Evolutionary conservation across 1,139 yeast genomes (phyloP).

Genomic region (Blastobotrys serpentis): DNA sequence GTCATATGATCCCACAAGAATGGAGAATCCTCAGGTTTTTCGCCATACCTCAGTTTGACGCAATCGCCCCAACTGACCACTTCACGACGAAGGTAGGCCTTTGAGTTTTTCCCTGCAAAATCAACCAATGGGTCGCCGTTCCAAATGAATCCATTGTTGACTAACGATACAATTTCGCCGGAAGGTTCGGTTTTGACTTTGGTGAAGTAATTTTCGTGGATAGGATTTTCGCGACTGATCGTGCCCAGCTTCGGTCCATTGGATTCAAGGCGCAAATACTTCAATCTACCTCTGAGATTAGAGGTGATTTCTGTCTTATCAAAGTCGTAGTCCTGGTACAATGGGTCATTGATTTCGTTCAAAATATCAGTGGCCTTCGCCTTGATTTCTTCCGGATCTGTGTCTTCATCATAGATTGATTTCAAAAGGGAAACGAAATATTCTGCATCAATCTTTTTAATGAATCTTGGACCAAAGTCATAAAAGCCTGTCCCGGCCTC

Average conservation of each 20-base stretch:
- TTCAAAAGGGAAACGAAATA: slow-evolving; percentile 51
- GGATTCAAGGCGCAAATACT: slow-evolving; percentile 69
- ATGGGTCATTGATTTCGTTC: slow-evolving; percentile 72
- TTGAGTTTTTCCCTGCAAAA: slow-evolving; percentile 78
- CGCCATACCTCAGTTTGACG: slow-evolving; percentile 86
- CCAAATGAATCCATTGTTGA: slow-evolving; percentile 99
- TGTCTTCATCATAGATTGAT: slow-evolving; percentile 35
- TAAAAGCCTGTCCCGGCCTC: slow-evolving; percentile 40
- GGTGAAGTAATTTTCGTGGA: slow-evolving; percentile 87
- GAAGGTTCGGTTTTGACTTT: slow-evolving; percentile 50
- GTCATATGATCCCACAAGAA: slow-evolving; percentile 87
- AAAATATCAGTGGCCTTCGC: slow-evolving; percentile 53
- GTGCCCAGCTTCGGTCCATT: slow-evolving; percentile 77
- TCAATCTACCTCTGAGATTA: slow-evolving; percentile 73
- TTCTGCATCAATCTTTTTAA: slow-evolving; percentile 52
- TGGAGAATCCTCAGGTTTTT: slow-evolving; percentile 76
- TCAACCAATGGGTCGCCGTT: slow-evolving; percentile 91
- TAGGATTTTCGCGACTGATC: slow-evolving; percentile 55
- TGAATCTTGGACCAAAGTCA: slow-evolving; percentile 50
- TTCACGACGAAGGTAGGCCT: slow-evolving; percentile 84
- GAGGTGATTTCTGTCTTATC: slow-evolving; percentile 63
- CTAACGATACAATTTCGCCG: slow-evolving; percentile 61
- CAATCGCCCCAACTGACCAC: slow-evolving; percentile 98
- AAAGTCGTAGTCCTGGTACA: slow-evolving; percentile 73
- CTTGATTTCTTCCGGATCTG: slow-evolving; percentile 39